Evolutionary conservation across 768 basidiomycete genomes (phyloP), one percentile per base, ranked within the genome.

Genomic region (Phanerochaete carnosa): DNA sequence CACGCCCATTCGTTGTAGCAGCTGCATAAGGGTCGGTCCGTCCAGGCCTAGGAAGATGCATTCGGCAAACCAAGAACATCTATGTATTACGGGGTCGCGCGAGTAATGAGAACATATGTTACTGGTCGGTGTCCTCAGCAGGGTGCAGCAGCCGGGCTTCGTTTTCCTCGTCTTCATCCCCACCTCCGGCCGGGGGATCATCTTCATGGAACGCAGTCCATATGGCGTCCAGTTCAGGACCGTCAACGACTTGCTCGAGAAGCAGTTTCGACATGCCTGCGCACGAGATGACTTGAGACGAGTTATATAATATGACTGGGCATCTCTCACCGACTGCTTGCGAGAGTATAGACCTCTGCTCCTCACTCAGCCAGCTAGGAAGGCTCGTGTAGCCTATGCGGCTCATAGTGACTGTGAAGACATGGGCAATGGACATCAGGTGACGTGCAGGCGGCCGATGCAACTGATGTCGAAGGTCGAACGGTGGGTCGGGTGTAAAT

Each of bases 381-480:
- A 68, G 58, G n/a, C 64, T 66, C 2, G 87, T 85, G 61, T 84
- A 92, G 58, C 87, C 85, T 50, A 94, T 74, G 62, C 91, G 80
- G 39, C 92, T 89, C 57, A 94, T 82, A 0, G 86, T 83, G n/a
- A 92, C 85, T 29, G 86, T 83, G 68, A 92, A 92, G 69, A 86
- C 79, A 64, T 94, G 86, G 13, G 77, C 77, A 28, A 90, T 72
- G 32, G 85, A 86, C 64, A 82, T 85, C 68, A 88, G 87, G 29
- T 77, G 75, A 32, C 83, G 80, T 50, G 75, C 73, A 13, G 81
- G 75, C 16, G 85, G 82, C 45, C 79, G 75, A 58, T 82, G 81
- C 30, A 93, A 78, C 68, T 83, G 84, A 37, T 79, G 77, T 43
- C 83, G 81, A 55, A 92, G 73, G 68, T 84, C 80, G 50, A 83